phyloP scores from a whole-genome alignment of 495 filamentous ascomycete species.

The Neurospora cerealis region DNA sequence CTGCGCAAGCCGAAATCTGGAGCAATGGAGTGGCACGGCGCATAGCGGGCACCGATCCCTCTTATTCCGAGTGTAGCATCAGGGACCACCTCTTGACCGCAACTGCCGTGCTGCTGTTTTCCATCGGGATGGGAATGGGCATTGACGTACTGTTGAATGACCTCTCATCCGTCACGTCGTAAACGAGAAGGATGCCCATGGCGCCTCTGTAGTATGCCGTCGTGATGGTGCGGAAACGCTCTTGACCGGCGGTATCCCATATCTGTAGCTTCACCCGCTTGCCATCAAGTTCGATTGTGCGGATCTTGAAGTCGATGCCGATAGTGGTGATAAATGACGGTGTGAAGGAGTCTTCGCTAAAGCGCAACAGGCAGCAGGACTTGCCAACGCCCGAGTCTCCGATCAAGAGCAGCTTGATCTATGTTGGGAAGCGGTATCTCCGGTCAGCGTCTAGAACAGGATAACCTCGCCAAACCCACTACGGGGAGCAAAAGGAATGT shows the following conservation, averaged over 20 bases:
- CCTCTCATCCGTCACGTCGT: conserved; percentile 95
- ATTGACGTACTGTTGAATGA: conserved; percentile 85
- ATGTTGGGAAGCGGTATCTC: conserved; percentile 1
- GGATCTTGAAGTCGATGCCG: conserved; percentile 99
- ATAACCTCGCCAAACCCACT: neutral
- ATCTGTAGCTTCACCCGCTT: conserved; percentile 99
- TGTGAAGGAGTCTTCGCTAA: conserved; percentile 98
- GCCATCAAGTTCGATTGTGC: conserved; percentile 95
- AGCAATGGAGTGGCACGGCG: neutral
- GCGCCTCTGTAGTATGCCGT: conserved; percentile 97
- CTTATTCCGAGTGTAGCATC: neutral
- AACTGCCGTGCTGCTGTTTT: neutral
- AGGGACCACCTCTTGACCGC: neutral
- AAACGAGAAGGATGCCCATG: conserved; percentile 96
- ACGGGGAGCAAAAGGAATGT: neutral
- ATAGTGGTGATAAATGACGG: conserved; percentile 99
- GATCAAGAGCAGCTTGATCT: conserved; percentile 99
- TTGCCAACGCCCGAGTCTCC: conserved; percentile 97
- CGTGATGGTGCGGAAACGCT: conserved; percentile 96
- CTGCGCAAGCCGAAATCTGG: neutral
- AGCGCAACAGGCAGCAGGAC: conserved; percentile 95
- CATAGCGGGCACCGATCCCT: neutral
- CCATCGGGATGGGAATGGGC: neutral
- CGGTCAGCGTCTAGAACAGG: conserved; percentile 2
- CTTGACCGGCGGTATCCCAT: conserved; percentile 97